Evolutionary conservation across 225 moss, liverwort and hornwort genomes (phyloP), one percentile per base, ranked within the genome.

Genomic region (Straminergon stramineum): DNA sequence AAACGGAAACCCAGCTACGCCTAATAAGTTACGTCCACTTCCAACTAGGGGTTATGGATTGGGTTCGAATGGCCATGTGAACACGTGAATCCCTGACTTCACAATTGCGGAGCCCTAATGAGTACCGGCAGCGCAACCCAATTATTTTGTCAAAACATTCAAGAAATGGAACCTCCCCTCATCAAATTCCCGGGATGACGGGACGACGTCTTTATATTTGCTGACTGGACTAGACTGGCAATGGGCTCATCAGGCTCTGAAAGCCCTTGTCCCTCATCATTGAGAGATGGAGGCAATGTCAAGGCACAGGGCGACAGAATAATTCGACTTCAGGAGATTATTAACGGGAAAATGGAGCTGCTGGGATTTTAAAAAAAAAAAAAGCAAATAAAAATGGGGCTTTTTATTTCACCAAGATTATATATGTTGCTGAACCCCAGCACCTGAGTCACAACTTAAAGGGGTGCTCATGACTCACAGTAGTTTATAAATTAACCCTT

Each of bases 331-430:
- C 51, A 64, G 48, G 82, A 45, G 82, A 82, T 19, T 51, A 31
- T 7, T 7, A 32, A 32, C 0, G 4, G 2, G n/a, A n/a, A 30
- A 62, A 48, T 0, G 1, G 17, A 48, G 45, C 73, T 71, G 39
- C 43, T 43, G 28, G 5, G 30, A 28, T 45, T 30, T 2, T 9
- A 16, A 3, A 41, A 11, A 35, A 22, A n/a, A 73, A 17, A 35
- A 22, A n/a, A 73, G 10, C 48, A 48, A 7, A 7, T 10, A 9
- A 48, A 48, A 11, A 20, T 0, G 9, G 11, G 37, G 21, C 6
- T 21, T 67, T 67, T 67, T 37, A 4, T 35, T 66, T 9, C 10
- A 66, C 48, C 48, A 2, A 48, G 66, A 34, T 66, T 18, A 10
- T n/a, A n/a, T n/a, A n/a, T 66, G 66, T 10, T 63, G 63, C 61